These are phyloP conservation scores for Penicillium simplicissimum DNA, from an alignment of 495 filamentous ascomycete genomes.

Conservation along the genomic window DNA sequence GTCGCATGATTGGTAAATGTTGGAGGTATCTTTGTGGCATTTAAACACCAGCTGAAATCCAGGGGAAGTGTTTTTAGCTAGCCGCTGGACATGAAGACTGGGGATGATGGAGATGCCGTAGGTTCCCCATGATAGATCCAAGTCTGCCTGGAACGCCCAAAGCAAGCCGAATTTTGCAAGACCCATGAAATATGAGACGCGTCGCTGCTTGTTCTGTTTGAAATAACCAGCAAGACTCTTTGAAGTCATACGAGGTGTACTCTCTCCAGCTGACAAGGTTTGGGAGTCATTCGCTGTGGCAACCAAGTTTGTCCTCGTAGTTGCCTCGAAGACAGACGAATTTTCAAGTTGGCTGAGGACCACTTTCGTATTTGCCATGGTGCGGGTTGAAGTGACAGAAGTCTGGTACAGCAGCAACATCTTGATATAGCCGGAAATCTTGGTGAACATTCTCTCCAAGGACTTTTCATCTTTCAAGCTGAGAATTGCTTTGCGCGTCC, in stretches of 20 bases:
- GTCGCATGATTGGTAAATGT: background rate
- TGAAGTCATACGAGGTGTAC: background rate
- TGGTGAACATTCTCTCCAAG: background rate
- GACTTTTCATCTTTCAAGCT: constrained; percentile 1
- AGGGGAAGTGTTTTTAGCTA: constrained; percentile 1
- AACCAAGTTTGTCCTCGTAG: background rate
- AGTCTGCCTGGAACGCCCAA: background rate
- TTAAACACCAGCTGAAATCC: background rate
- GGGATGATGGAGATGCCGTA: background rate
- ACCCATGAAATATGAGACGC: background rate
- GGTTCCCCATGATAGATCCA: constrained; percentile 2
- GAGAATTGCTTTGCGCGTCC: background rate
- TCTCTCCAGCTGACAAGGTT: background rate
- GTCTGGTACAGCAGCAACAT: background rate
- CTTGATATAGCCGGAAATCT: background rate
- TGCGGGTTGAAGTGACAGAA: background rate
- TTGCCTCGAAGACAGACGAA: background rate
- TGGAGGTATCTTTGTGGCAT: background rate
- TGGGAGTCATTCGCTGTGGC: background rate
- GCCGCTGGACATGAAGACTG: background rate
- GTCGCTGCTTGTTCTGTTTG: background rate
- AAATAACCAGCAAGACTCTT: background rate
- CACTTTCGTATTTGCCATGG: background rate
- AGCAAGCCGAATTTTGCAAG: background rate
- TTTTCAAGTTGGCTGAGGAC: background rate